Base-by-base conservation (phyloP, 495 filamentous ascomycete species). In the Daldinia vernicosa region DNA sequence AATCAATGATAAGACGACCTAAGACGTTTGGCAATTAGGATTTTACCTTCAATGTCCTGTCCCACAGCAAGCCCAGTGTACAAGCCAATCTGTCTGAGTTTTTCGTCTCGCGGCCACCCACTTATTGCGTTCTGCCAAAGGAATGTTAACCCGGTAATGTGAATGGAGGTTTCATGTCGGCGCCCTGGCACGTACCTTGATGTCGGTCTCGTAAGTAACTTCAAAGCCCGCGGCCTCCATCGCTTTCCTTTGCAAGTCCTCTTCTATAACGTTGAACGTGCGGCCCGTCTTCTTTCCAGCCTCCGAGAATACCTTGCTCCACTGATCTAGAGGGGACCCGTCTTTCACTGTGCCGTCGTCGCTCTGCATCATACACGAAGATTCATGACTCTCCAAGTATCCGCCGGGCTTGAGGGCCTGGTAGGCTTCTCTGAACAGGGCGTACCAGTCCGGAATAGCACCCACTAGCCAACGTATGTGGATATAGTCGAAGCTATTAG, bases 391-490 rank as follows among this genome's bases (percentile, higher is more conserved):
- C 66, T 91, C 89, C 26, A 74, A 68, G 56, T 67, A 79, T 9
- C 73, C 77, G 8, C 79, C 79, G 27, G 79, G 79, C 50, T 76
- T 76, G 0, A 75, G 35, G 0, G 63, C 56, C 14, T 52, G 63
- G 47, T 69, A 83, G 7, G 74, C 65, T 39, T 80, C 70, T 33
- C 60, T 58, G 50, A 76, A 78, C 1, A 82, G 77, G 12, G 63
- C 70, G 12, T 81, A 75, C 89, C 88, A 92, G 67, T 91, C 84
- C 1, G 69, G 75, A 50, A 91, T 82, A 19, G 79, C 80, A 35
- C 86, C 88, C 37, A 83, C 83, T n/a, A 91, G 70, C 37, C 79
- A 77, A 6, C 89, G 84, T 33, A 86, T 80, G 70, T 92, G 89
- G 57, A 91, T 81, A 63, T 85, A 89, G 77, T 92, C 90, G 68